Conservation (phyloP, 139 green algal species). For the Micractinium sp. region DNA sequence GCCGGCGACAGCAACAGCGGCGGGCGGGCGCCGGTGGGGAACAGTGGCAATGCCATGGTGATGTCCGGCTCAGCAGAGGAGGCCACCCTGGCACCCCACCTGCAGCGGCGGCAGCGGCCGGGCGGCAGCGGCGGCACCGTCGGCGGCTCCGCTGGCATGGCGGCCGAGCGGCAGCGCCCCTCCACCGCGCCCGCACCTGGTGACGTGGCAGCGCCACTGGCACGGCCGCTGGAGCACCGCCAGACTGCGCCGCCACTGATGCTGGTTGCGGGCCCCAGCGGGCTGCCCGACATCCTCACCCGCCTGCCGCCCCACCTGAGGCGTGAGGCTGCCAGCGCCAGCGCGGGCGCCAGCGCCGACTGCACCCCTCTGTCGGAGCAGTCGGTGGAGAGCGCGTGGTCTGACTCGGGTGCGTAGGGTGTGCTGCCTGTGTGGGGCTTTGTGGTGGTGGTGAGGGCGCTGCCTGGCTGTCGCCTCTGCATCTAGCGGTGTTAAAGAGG, state of each 20-base stretch:
- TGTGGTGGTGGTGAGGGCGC: not conserved
- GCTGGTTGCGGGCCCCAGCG: not conserved
- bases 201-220: not conserved
- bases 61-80: slow-evolving; percentile 5
- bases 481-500: too few relatives aligned
- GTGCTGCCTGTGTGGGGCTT: not conserved
- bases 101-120: not conserved
- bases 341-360: slow-evolving; percentile 3
- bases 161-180: not conserved
- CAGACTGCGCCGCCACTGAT: too few relatives aligned
- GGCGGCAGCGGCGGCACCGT: slow-evolving; percentile 6
- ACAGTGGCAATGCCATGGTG: not conserved
- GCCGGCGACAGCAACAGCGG: slow-evolving; percentile 31
- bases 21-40: not conserved
- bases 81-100: slow-evolving; percentile 4
- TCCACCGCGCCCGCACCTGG: not conserved
- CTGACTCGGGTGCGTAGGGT: slow-evolving; percentile 17
- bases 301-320: slow-evolving; percentile 16
- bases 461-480: not conserved
- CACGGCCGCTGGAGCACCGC: not conserved
- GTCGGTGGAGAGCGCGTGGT: slow-evolving; percentile 7
- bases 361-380: not conserved
- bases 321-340: not conserved
- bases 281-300: slow-evolving; percentile 1
- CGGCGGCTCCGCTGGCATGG: not conserved